Evolutionary conservation across 805 yeast genomes (phyloP).

Genomic region (Ogataea trehalophila): DNA sequence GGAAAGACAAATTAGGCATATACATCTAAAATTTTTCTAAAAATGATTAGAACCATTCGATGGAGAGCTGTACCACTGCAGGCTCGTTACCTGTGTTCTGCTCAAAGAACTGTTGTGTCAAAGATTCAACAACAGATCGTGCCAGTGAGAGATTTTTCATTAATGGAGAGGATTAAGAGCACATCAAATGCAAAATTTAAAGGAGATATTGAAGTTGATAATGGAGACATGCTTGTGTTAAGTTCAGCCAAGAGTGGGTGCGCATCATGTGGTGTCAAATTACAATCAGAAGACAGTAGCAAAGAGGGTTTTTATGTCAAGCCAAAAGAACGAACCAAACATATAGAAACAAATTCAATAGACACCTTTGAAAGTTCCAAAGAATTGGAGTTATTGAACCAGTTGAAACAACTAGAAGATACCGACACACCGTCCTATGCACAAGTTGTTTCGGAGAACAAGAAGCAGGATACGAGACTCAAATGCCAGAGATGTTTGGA

Average conservation of each 20-base stretch:
- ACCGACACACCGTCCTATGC: constrained; percentile 4
- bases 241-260: constrained; percentile 27
- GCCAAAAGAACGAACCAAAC: background rate
- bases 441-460: constrained; percentile 1
- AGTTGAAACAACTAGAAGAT: constrained; percentile 6
- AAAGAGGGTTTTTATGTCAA: constrained; percentile 40
- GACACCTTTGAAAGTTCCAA: constrained; percentile 2
- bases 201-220: too few relatives aligned
- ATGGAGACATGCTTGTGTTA: too few relatives aligned
- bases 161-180: too few relatives aligned
- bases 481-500: constrained; percentile 56
- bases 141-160: too few relatives aligned
- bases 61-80: too few relatives aligned
- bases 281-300: constrained; percentile 37
- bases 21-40: too few relatives aligned
- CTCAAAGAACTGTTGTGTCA: too few relatives aligned
- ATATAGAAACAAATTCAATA: background rate
- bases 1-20: too few relatives aligned
- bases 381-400: constrained; percentile 6
- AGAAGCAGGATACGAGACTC: constrained; percentile 9
- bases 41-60: too few relatives aligned
- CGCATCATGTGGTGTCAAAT: constrained; percentile 51
- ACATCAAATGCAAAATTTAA: too few relatives aligned
- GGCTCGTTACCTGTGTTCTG: too few relatives aligned
- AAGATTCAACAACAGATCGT: too few relatives aligned